A percentile compares a stretch with the other conserved stretches of the same genome.
These are phyloP conservation scores for Ogataea kodamae DNA, from an alignment of 805 yeast genomes.

Conservation along the genomic window DNA sequence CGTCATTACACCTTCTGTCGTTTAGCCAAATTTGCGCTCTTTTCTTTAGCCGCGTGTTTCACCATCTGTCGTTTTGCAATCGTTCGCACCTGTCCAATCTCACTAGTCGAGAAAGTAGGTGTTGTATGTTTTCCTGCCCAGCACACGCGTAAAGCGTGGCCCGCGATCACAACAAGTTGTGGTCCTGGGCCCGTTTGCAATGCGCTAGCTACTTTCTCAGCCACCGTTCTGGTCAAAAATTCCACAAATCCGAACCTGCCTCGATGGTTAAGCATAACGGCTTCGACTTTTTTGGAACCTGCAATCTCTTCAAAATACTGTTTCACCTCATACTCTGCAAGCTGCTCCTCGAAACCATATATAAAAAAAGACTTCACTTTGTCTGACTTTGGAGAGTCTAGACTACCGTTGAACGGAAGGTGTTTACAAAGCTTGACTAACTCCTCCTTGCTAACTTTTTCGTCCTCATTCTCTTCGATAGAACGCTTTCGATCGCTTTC, in stretches of 20 bases:
- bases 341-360: conserved; percentile 65
- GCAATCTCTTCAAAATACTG: conserved; percentile 42
- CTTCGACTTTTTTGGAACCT: conserved; percentile 33
- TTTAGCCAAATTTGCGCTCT: conserved; percentile 1
- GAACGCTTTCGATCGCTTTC: conserved; percentile 7
- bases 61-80: conserved; percentile 53
- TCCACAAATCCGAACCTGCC: conserved; percentile 64
- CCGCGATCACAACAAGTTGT: conserved; percentile 34
- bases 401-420: conserved; percentile 67
- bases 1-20: conserved; percentile 2
- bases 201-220: conserved; percentile 42
- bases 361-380: conserved; percentile 60
- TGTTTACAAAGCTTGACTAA: conserved; percentile 50
- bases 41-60: conserved; percentile 45
- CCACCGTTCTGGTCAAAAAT: conserved; percentile 46
- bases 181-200: conserved; percentile 7
- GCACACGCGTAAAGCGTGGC: conserved; percentile 46
- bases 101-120: conserved; percentile 41
- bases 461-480: conserved; percentile 15
- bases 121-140: conserved; percentile 48
- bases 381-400: conserved; percentile 39
- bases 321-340: conserved; percentile 60
- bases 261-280: conserved; percentile 49
- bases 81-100: conserved; percentile 44
- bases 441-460: conserved; percentile 36